Evolutionary conservation across 106 monocot genomes (phyloP).

Genomic region (Dioscorea alata): DNA sequence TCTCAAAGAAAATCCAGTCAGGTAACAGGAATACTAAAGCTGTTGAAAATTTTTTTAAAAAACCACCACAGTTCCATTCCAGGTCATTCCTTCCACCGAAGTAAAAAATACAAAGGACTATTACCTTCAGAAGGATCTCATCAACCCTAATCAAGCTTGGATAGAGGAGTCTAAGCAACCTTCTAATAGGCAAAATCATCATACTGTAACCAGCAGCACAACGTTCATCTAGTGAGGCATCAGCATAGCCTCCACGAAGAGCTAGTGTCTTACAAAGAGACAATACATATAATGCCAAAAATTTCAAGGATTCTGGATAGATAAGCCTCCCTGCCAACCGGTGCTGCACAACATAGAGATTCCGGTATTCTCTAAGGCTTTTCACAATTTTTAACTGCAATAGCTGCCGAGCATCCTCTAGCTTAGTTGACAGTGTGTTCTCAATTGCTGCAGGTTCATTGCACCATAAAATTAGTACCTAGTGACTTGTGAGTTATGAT

Average conservation of each 20-base stretch:
- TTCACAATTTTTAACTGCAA: conserved; percentile 78
- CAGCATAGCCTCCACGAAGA: conserved; percentile 91
- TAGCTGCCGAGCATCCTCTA: conserved; percentile 81
- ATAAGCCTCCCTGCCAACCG: conserved; percentile 76
- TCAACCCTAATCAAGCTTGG: conserved; percentile 71
- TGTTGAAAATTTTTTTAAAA: too few species aligned
- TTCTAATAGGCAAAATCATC: conserved; percentile 77
- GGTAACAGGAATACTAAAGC: too few species aligned
- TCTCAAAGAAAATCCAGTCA: too few species aligned
- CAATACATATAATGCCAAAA: conserved; percentile 69
- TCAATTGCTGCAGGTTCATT: conserved; percentile 63
- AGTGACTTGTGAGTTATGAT: too few species aligned
- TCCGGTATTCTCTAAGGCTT: conserved; percentile 90
- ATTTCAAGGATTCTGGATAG: conserved; percentile 80
- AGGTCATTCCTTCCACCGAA: neutral
- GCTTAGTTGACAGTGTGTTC: conserved; percentile 70
- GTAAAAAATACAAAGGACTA: neutral
- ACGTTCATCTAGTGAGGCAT: conserved; percentile 75
- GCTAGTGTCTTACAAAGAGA: conserved; percentile 70
- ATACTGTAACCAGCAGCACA: conserved; percentile 82
- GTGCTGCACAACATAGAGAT: conserved; percentile 83
- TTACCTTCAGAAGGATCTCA: conserved; percentile 68
- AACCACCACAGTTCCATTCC: too few species aligned
- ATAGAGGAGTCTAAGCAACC: conserved; percentile 70
- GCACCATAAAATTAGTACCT: neutral